phyloP scores from a whole-genome alignment of 352 stramenopile species.

The Phytophthora lateralis region DNA sequence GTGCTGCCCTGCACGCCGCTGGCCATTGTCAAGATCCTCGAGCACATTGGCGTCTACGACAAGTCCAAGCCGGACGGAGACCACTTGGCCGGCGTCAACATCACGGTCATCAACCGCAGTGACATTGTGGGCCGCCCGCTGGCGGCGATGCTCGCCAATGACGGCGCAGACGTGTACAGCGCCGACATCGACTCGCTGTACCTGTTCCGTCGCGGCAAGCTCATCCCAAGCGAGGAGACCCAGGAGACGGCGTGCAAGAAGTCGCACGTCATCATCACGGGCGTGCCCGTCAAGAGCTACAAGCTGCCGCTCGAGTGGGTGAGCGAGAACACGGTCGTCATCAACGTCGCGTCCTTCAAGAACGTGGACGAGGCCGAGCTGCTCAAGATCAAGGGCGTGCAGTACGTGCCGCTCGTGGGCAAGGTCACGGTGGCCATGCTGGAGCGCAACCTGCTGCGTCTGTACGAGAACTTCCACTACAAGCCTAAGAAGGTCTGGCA shows the following conservation, averaged over 20 bases:
- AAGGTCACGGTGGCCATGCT: slow-evolving; percentile 98
- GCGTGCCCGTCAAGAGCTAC: slow-evolving; percentile 94
- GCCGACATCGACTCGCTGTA: slow-evolving; percentile 97
- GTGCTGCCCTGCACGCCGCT: slow-evolving; percentile 97
- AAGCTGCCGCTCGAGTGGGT: slow-evolving; percentile 93
- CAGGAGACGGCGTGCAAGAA: slow-evolving; percentile 87
- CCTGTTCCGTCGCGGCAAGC: slow-evolving; percentile 92
- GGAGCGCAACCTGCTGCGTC: slow-evolving; percentile 94
- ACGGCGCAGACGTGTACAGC: slow-evolving; percentile 95
- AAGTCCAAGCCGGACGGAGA: slow-evolving; percentile 54
- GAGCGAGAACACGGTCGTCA: slow-evolving; percentile 90
- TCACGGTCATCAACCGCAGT: slow-evolving; percentile 97
- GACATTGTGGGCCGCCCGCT: slow-evolving; percentile 96
- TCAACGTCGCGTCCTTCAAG: slow-evolving; percentile 98
- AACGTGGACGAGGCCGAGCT: slow-evolving; percentile 93
- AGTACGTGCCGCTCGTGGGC: slow-evolving; percentile 96
- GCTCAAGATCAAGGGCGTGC: slow-evolving; percentile 90
- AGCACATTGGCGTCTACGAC: slow-evolving; percentile 91
- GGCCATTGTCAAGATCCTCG: slow-evolving; percentile 95
- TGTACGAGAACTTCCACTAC: slow-evolving; percentile 97
- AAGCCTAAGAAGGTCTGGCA: slow-evolving; percentile 88
- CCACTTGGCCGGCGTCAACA: slow-evolving; percentile 83
- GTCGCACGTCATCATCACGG: slow-evolving; percentile 95
- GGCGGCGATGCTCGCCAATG: slow-evolving; percentile 95
- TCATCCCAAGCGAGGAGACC: slow-evolving; percentile 85